Evolutionary conservation across 257 asterid genomes (phyloP).

Genomic region (Rauvolfia tetraphylla): DNA sequence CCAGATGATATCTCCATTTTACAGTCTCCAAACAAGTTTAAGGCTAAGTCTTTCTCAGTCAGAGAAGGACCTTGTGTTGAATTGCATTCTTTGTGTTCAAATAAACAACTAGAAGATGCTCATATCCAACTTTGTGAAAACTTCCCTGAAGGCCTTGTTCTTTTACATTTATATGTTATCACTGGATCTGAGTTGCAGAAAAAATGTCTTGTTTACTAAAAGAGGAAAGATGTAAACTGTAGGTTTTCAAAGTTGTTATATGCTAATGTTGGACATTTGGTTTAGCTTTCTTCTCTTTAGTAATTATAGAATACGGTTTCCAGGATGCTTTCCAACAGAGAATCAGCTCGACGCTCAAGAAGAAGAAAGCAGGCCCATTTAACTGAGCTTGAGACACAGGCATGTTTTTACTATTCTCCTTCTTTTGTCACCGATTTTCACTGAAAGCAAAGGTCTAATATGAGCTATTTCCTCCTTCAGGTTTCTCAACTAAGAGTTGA

Average conservation of each 20-base stretch:
- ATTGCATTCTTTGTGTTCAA: neutral
- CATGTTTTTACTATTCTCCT: slow-evolving; percentile 17
- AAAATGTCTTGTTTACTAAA: neutral
- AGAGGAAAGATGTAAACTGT: neutral
- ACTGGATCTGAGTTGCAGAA: neutral
- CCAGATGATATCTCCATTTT: neutral
- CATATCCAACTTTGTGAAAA: neutral
- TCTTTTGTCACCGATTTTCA: neutral
- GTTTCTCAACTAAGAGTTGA: slow-evolving; percentile 75
- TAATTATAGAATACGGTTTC: slow-evolving; percentile 5
- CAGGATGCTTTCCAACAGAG: slow-evolving; percentile 99
- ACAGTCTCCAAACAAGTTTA: neutral
- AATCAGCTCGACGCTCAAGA: slow-evolving; percentile 98
- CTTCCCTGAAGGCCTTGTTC: neutral
- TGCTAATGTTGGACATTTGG: neutral
- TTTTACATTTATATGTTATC: no score
- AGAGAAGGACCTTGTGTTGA: neutral
- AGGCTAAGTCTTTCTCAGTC: neutral
- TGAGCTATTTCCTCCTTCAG: slow-evolving; percentile 35
- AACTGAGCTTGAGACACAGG: slow-evolving; percentile 95
- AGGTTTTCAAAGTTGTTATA: neutral
- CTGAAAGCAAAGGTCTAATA: neutral
- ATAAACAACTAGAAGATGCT: neutral
- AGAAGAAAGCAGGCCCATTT: slow-evolving; percentile 94
- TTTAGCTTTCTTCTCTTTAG: neutral